Evolutionary conservation across 1,139 yeast genomes (phyloP).

Genomic region (Yamadazyma kanchanaburiensis): DNA sequence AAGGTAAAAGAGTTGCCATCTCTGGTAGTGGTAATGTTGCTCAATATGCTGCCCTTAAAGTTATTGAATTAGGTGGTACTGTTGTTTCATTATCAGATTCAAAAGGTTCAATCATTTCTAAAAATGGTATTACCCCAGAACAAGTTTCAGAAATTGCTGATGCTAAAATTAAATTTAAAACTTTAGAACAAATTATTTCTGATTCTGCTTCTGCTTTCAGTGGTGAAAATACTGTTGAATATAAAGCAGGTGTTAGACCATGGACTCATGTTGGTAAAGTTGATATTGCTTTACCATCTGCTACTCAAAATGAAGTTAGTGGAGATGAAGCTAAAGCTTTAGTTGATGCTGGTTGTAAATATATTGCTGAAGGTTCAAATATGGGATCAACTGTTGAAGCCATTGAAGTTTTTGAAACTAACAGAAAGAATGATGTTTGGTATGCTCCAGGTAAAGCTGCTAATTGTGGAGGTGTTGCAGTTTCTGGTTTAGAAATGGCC

Average conservation of each 20-base stretch:
- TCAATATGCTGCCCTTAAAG: constrained; percentile 97
- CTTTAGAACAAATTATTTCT: constrained; percentile 62
- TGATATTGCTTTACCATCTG: constrained; percentile 96
- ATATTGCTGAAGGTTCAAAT: constrained; percentile 97
- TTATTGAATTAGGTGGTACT: constrained; percentile 92
- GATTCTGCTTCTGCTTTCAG: constrained; percentile 60
- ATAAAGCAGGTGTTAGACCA: constrained; percentile 92
- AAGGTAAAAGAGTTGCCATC: constrained; percentile 92
- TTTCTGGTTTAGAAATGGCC: constrained; percentile 98
- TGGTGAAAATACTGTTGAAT: constrained; percentile 54
- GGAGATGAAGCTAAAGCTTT: constrained; percentile 96
- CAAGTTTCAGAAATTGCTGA: constrained; percentile 76
- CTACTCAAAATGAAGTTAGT: constrained; percentile 96
- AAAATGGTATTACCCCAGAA: constrained; percentile 76
- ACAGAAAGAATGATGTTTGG: constrained; percentile 82
- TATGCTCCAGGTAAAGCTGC: constrained; percentile 99
- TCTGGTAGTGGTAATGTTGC: constrained; percentile 99
- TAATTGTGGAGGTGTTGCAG: constrained; percentile 99
- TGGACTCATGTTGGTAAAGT: constrained; percentile 91
- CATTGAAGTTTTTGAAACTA: constrained; percentile 87
- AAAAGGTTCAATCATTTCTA: constrained; percentile 78
- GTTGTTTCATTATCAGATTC: constrained; percentile 95
- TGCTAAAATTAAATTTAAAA: constrained; percentile 78
- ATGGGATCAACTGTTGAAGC: constrained; percentile 99
- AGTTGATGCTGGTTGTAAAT: constrained; percentile 88